phyloP scores from a whole-genome alignment of 192 early-diverging fungal genomes.

The Coemansia sp. region DNA sequence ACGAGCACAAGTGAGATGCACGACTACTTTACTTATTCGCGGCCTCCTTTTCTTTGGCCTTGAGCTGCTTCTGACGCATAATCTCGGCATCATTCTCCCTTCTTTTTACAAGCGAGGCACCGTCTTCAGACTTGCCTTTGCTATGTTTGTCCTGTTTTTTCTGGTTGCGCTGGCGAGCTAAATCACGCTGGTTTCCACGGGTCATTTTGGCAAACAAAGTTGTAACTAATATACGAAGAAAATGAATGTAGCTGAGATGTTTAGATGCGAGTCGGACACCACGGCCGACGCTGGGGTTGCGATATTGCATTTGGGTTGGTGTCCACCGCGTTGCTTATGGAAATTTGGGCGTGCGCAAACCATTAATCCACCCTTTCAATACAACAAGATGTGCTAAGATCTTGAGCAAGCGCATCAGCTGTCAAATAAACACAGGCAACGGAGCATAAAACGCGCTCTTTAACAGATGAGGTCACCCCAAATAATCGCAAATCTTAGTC shows the following conservation, averaged over 20 bases:
- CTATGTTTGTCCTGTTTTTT: conserved; percentile 47
- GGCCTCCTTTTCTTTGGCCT: conserved; percentile 3
- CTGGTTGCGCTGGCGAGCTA: conserved; percentile 45
- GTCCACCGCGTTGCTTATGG: neutral
- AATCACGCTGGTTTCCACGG: conserved; percentile 58
- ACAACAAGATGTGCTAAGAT: no score
- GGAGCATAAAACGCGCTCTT: neutral
- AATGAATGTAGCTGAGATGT: conserved; percentile 1
- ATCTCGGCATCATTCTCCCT: conserved; percentile 51
- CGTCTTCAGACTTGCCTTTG: conserved; percentile 38
- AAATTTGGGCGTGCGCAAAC: neutral
- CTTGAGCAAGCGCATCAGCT: no score
- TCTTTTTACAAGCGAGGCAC: conserved; percentile 22
- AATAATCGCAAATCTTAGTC: conserved; percentile 51
- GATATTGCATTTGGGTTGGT: neutral
- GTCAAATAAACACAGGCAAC: neutral
- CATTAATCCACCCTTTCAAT: neutral
- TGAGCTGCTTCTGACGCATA: conserved; percentile 53
- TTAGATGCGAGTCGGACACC: neutral
- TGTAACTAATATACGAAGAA: conserved; percentile 2
- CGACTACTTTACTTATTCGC: neutral
- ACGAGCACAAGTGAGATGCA: neutral
- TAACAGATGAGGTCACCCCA: conserved; percentile 23
- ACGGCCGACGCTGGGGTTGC: no score
- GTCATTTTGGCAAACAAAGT: conserved; percentile 32